Evolutionary conservation across 352 stramenopile genomes (phyloP), one percentile per base, ranked within the genome.

Genomic region (Plasmopara viticola): DNA sequence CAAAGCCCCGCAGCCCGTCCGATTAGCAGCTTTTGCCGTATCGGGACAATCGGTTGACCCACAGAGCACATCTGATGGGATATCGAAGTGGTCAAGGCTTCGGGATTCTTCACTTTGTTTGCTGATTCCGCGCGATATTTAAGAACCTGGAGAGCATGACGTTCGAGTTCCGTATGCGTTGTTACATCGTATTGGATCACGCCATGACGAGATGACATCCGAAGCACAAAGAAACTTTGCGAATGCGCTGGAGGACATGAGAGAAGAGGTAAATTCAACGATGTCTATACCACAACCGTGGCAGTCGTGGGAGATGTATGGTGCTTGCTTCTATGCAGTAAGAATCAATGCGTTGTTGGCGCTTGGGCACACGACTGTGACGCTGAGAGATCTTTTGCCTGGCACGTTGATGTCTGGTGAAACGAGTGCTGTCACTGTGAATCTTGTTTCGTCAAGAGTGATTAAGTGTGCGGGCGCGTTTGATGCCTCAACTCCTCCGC

Each of bases 261-360:
- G 18, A 2, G 2, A 45, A 1, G 0, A 9, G 6, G 56, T 64
- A 1, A 38, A 66, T 18, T 20, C 6, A 4, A 30, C 2, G 15
- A 50, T 56, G 33, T 53, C 43, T 10, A 1, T 29, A 0, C 9
- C 48, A 38, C 43, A 56, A 34, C 5, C 30, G 10, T 59, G 48
- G 48, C 48, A 51, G 29, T 52, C 14, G 6, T 56, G 53, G 53
- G 52, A 61, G 29, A 59, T 66, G 10, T 64, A 71, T 29, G 66
- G 66, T 60, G 48, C 61, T 59, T 68, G 51, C n/a, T 66, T 74
- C 28, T 66, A 74, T 66, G 57, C 53, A 30, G 43, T 70, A 43
- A 56, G 48, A 71, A 69, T 75, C 14, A 64, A 69, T 55, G 58
- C 49, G 28, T 58, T 67, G 44, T 18, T 66, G 56, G 39, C 53